Conservation (phyloP, 306 rosid genomes). For the Canavalia gladiata region DNA sequence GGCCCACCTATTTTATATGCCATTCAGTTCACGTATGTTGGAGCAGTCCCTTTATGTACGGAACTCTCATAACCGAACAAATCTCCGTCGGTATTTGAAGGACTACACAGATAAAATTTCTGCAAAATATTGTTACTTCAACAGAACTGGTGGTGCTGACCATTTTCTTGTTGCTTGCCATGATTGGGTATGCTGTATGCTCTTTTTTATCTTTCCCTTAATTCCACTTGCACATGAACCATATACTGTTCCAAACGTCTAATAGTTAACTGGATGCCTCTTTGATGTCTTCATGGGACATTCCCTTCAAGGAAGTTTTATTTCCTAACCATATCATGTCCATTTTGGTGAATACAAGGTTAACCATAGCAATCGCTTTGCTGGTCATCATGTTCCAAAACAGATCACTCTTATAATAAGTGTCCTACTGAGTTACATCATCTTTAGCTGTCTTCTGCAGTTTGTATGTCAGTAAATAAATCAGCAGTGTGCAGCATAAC, state of each 20-base stretch:
- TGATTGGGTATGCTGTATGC: slow-evolving; percentile 78
- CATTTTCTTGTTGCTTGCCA: slow-evolving; percentile 99
- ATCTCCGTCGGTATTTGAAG: slow-evolving; percentile 79
- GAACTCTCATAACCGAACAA: slow-evolving; percentile 92
- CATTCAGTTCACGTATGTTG: slow-evolving; percentile 88
- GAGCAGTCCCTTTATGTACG: slow-evolving; percentile 77
- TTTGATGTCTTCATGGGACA: slow-evolving; percentile 29
- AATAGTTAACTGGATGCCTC: slow-evolving; percentile 34
- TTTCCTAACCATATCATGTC: slow-evolving; percentile 15
- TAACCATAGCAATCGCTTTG: slow-evolving; percentile 18
- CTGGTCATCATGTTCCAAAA: slow-evolving; percentile 31
- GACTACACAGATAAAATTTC: slow-evolving; percentile 79
- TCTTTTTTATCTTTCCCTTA: background rate
- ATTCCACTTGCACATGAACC: slow-evolving; percentile 43
- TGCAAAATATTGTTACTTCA: slow-evolving; percentile 75
- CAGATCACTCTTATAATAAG: background rate
- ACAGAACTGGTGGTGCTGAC: slow-evolving; percentile 92
- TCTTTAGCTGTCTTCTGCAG: slow-evolving; percentile 40
- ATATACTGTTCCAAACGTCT: slow-evolving; percentile 9
- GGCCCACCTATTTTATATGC: slow-evolving; percentile 96
- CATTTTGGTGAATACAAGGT: slow-evolving; percentile 21
- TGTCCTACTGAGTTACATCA: slow-evolving; percentile 31
- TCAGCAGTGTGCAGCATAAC: background rate
- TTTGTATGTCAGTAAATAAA: slow-evolving; percentile 13
- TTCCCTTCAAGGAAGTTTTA: slow-evolving; percentile 16